Base-by-base conservation (phyloP, 2,329 filamentous ascomycete genomes). In the Gaeumannomyces sp. region DNA sequence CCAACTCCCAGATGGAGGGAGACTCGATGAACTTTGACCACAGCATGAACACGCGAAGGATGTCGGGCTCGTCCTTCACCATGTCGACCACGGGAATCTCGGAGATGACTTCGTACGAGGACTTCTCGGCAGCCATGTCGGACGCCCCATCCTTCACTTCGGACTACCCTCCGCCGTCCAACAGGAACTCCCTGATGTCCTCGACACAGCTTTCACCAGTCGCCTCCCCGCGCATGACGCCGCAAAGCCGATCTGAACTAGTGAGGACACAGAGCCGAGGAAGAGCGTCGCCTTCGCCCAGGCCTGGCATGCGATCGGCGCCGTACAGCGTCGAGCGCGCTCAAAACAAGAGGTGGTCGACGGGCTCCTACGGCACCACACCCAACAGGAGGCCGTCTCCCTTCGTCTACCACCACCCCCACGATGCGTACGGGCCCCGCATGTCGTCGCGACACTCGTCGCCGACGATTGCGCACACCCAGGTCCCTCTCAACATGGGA, bases 261-360 rank as follows among this genome's bases (percentile, higher is more conserved):
- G 86, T 87, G 60, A 79, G 87, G 73, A 83, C 81, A 60, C 86
- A 85, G 68, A 91, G 88, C 75, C 85, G 89, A 63, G 87, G 89
- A 28, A 84, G 89, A 57, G 88, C 88, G 16, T 91, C 89, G 60
- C 89, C 89, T 53, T 90, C 89, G 38, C 89, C 90, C 28, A 83
- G 89, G 59, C 87, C 86, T 38, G 86, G 82, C 64, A 81, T 89
- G 72, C 85, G 89, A 67, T 85, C 89, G 57, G 88, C 86, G 25
- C 90, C 90, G 0, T 92, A 92, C 76, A 88, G 79, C 62, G 81
- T 91, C 62, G 89, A 92, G 60, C 83, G 81, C 63, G 81, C 80
- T 60, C 84, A 88, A 67, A 86, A 82, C 73, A 92, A 92, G 80
- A 82, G 90, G 69, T 93, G 90, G 89, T 92, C 90, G 27, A 92